A percentile compares a stretch with the other conserved stretches of the same genome.
phyloP scores from a whole-genome alignment of 2,329 filamentous ascomycete species.

The Fusarium mexicanum region DNA sequence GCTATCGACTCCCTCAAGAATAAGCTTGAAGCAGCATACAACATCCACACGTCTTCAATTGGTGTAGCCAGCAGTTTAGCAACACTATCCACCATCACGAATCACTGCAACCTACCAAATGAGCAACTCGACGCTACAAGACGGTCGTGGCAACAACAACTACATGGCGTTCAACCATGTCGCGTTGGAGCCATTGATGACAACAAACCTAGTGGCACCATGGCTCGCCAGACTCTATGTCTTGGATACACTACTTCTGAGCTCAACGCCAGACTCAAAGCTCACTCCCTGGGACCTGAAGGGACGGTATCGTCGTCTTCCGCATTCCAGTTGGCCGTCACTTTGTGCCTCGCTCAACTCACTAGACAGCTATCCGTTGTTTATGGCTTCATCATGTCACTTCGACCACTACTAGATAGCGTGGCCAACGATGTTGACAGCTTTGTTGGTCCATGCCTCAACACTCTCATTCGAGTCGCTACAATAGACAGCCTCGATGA shows the following conservation, averaged over 20 bases:
- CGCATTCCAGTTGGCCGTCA: slow-evolving; percentile 12
- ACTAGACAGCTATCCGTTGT: background rate
- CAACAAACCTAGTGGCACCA: background rate
- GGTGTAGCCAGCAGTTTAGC: background rate
- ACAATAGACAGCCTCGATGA: background rate
- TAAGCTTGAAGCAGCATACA: slow-evolving; percentile 1
- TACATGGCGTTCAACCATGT: background rate
- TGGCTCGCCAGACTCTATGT: slow-evolving; percentile 4
- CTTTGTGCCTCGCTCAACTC: slow-evolving; percentile 4
- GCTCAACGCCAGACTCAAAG: slow-evolving; percentile 5
- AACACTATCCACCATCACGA: background rate
- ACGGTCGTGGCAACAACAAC: background rate
- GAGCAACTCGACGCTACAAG: background rate
- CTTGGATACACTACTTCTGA: background rate
- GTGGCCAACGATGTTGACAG: background rate
- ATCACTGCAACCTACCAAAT: background rate
- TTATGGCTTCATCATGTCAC: slow-evolving; percentile 24
- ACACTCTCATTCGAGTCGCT: background rate
- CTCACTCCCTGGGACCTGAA: background rate
- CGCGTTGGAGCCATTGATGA: background rate
- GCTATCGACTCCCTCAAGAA: slow-evolving; percentile 1
- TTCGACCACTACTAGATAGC: background rate
- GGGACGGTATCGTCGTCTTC: background rate
- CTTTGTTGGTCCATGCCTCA: slow-evolving; percentile 19
- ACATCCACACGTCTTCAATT: accelerated